Conservation (phyloP, 306 rosid genomes). For the Geum urbanum region DNA sequence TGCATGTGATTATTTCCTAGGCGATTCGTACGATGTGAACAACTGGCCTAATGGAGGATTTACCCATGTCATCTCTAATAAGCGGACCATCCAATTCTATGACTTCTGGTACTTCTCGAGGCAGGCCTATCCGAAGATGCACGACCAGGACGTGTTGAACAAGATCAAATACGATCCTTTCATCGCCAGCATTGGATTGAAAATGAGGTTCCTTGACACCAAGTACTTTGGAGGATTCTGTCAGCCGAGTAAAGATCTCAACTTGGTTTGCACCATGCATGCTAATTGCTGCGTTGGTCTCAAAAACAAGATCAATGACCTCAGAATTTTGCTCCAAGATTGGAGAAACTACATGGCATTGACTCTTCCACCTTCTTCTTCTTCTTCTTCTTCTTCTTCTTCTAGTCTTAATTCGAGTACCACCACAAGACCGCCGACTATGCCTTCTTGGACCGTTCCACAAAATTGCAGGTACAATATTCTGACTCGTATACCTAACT, state of each 20-base stretch:
- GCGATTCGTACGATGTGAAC: constrained; percentile 34
- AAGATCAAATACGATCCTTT: constrained; percentile 42
- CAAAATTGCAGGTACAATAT: constrained; percentile 56
- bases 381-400: background rate
- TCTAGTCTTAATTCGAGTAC: background rate
- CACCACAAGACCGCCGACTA: constrained; percentile 10
- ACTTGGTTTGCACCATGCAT: constrained; percentile 64
- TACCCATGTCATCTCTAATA: constrained; percentile 56
- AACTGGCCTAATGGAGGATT: constrained; percentile 77
- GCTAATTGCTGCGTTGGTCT: constrained; percentile 88
- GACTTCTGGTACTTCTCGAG: constrained; percentile 67
- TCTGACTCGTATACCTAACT: background rate
- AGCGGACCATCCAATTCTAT: constrained; percentile 49
- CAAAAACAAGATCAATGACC: constrained; percentile 65
- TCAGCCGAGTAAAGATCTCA: constrained; percentile 37
- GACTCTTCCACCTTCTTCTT: background rate
- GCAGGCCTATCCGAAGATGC: constrained; percentile 25
- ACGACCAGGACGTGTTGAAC: constrained; percentile 82
- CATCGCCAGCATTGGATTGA: constrained; percentile 32
- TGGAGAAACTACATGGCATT: constrained; percentile 52
- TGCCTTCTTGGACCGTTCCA: constrained; percentile 56
- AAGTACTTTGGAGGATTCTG: constrained; percentile 75
- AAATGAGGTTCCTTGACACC: constrained; percentile 60
- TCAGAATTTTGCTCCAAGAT: constrained; percentile 58
- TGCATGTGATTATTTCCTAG: constrained; percentile 55